Evolutionary conservation across 139 green algal genomes (phyloP), one percentile per base, ranked within the genome.

Genomic region (Pleodorina starrii): DNA sequence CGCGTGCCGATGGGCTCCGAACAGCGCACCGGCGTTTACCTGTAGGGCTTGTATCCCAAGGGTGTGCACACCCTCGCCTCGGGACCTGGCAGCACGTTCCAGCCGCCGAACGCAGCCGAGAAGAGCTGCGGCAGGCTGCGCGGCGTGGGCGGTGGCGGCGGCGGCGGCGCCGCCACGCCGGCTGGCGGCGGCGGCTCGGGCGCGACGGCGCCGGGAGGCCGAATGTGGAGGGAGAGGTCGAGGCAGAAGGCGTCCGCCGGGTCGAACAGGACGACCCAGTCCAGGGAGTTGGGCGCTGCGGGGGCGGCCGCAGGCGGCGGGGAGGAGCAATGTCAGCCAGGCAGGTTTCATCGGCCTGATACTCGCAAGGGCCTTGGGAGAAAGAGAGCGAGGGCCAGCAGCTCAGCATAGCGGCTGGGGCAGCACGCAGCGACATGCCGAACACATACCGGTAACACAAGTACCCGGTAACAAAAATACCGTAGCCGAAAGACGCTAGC

Each of bases 261-360:
- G 17, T 87, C 44, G 46, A 69, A 87, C 35, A 48, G 36, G 63
- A 66, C 7, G n/a, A 78, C 43, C 81, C 81, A 87, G 81, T 78
- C n/a, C 16, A 79, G 32, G 60, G 63, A 36, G n/a, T 79, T 79
- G 81, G 81, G 43, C 9, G 43, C 80, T 86, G 78, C 35, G 40
- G 32, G n/a, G 46, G 12, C 46, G 51, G 23, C 46, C 32, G 17
- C n/a, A n/a, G n/a, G n/a, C n/a, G n/a, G n/a, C n/a, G n/a, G n/a
- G n/a, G n/a, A n/a, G n/a, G n/a, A n/a, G n/a, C n/a, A n/a, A n/a
- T n/a, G n/a, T n/a, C n/a, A n/a, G n/a, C n/a, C n/a, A n/a, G n/a
- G n/a, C n/a, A n/a, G n/a, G n/a, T n/a, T n/a, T n/a, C n/a, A n/a
- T n/a, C n/a, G n/a, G n/a, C n/a, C n/a, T n/a, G n/a, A n/a, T n/a